Evolutionary conservation across 164 flowering plant genomes (phyloP).

Genomic region (Chloranthus sessilifolius): DNA sequence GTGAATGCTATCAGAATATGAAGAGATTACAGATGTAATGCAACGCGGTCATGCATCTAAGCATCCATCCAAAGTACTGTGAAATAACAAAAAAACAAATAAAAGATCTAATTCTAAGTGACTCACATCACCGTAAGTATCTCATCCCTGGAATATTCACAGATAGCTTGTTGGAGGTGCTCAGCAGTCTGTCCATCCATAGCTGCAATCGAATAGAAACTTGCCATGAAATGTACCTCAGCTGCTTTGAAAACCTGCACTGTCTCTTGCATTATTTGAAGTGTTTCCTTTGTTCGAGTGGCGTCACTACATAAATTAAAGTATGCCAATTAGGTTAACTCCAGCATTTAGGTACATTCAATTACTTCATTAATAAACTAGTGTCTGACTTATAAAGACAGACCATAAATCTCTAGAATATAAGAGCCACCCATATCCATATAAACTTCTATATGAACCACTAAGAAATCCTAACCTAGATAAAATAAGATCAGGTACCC

Average conservation of each 20-base stretch:
- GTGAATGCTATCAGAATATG: no score
- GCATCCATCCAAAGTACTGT: no score
- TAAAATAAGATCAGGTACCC: slow-evolving; percentile 86
- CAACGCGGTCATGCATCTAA: no score
- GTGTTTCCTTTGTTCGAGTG: slow-evolving; percentile 67
- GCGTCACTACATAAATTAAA: slow-evolving; percentile 58
- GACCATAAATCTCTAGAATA: no score
- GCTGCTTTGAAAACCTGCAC: slow-evolving; percentile 64
- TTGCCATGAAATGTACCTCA: slow-evolving; percentile 68
- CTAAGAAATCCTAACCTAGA: slow-evolving; percentile 46
- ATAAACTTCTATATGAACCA: background rate
- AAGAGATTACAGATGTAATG: background rate
- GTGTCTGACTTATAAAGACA: no score
- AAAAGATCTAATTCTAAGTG: background rate
- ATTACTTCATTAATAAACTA: no score
- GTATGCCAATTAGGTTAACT: no score
- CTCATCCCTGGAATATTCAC: slow-evolving; percentile 65
- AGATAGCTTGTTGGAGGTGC: slow-evolving; percentile 66
- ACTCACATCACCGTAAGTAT: slow-evolving; percentile 79
- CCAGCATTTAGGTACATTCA: no score
- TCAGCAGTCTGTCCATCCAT: slow-evolving; percentile 99
- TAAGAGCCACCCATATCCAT: background rate
- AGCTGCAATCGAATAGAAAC: slow-evolving; percentile 93
- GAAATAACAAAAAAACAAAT: no score
- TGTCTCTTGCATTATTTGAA: slow-evolving; percentile 73